These are phyloP conservation scores for Aspergillus intermedius DNA, from an alignment of 2,329 filamentous ascomycete genomes.

Conservation along the genomic window DNA sequence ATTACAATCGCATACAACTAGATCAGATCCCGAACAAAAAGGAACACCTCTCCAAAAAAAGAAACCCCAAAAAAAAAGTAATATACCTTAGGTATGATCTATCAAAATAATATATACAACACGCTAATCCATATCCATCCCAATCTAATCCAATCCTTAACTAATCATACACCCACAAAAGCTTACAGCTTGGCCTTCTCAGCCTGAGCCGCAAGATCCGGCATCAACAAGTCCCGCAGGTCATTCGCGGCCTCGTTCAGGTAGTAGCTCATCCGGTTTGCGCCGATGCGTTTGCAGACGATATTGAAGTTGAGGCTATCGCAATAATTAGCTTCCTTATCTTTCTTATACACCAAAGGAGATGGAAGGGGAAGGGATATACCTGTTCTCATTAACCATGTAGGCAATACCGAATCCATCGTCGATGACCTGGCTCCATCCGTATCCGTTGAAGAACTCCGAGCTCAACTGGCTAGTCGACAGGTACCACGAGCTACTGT, in stretches of 20 bases:
- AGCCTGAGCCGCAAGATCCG: slow-evolving; percentile 59
- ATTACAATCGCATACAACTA: no score
- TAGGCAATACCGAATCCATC: slow-evolving; percentile 96
- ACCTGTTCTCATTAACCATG: slow-evolving; percentile 99
- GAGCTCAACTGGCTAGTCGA: slow-evolving; percentile 84
- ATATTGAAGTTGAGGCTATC: slow-evolving; percentile 92
- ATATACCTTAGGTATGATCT: no score
- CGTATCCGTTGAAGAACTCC: slow-evolving; percentile 98
- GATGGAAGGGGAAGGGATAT: slow-evolving; percentile 20
- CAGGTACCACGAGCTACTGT: slow-evolving; percentile 83
- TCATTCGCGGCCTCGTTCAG: slow-evolving; percentile 89
- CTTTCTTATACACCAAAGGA: neutral
- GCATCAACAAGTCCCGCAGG: slow-evolving; percentile 76
- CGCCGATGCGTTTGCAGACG: slow-evolving; percentile 85
- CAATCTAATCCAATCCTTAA: neutral
- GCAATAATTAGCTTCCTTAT: slow-evolving; percentile 6
- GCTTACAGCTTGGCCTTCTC: slow-evolving; percentile 80
- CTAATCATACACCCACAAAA: slow-evolving; percentile 3
- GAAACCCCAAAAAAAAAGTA: no score
- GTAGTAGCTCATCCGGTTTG: slow-evolving; percentile 90
- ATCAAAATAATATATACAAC: no score
- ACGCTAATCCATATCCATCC: neutral
- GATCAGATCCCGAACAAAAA: no score
- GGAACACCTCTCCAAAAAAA: no score
- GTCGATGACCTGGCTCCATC: slow-evolving; percentile 96